Evolutionary conservation across 768 basidiomycete genomes (phyloP).

Genomic region (Rhodosporidiobolus odoratus): DNA sequence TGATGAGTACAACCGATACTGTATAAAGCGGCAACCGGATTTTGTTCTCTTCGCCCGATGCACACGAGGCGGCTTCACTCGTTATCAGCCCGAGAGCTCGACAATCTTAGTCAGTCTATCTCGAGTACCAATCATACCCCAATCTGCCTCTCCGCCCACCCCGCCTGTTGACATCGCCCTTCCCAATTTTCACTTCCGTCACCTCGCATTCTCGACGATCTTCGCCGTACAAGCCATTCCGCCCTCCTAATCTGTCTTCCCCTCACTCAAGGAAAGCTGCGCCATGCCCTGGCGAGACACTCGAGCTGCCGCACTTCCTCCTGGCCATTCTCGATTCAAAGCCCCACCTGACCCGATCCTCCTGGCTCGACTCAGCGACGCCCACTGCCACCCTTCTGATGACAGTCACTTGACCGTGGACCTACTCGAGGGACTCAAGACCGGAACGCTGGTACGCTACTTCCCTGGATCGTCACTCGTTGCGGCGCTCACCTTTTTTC

Average conservation of each 20-base stretch:
- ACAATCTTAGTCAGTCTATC: too few relatives aligned
- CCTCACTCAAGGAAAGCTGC: too few relatives aligned
- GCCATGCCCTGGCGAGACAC: constrained; percentile 29
- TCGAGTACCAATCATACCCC: too few relatives aligned
- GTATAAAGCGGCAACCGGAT: neutral
- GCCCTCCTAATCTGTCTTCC: too few relatives aligned
- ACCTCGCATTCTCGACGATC: too few relatives aligned
- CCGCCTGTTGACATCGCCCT: too few relatives aligned
- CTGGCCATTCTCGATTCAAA: constrained; percentile 80
- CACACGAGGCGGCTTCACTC: too few relatives aligned
- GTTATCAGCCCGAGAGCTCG: too few relatives aligned
- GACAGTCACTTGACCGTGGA: constrained; percentile 55
- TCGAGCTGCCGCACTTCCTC: constrained; percentile 71
- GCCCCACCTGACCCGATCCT: constrained; percentile 62
- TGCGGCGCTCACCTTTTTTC: constrained; percentile 50
- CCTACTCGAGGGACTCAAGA: constrained; percentile 57
- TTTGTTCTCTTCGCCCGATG: too few relatives aligned
- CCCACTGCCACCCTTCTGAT: constrained; percentile 91
- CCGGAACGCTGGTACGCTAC: constrained; percentile 44
- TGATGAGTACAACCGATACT: neutral
- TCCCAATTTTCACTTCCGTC: too few relatives aligned
- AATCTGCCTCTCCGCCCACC: too few relatives aligned
- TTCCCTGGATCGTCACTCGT: constrained; percentile 63
- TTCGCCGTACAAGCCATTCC: too few relatives aligned
- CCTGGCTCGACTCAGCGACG: constrained; percentile 58